Evolutionary conservation across 2,329 filamentous ascomycete genomes (phyloP), one percentile per base, ranked within the genome.

Genomic region (Fusarium cyanostomum): DNA sequence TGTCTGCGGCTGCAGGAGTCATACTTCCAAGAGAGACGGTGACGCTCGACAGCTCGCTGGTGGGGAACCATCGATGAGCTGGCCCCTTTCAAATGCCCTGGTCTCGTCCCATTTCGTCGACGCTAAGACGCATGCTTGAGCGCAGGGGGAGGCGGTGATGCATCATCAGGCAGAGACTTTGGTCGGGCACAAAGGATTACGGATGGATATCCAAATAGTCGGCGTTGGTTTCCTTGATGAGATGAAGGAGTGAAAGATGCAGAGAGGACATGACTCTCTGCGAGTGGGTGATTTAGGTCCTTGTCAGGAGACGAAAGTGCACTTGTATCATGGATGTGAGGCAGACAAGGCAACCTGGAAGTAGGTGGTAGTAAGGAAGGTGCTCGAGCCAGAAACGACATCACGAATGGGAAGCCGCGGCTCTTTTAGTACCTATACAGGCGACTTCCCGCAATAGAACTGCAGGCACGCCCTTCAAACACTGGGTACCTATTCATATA

Each of bases 1-100:
- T 56, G 56, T 38, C 64, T 70, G 62, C 56, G 64, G 60, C 66
- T 62, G 68, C 64, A 69, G 59, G 59, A 64, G 53, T 57, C 64
- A 68, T 69, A 52, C 41, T 67, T 44, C 50, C 39, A 48, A 60
- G 69, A 70, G 59, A 71, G 64, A 70, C 68, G 68, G 69, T 71
- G 69, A 71, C 69, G 69, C 67, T 71, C 33, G 51, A 56, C 45
- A 56, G 68, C 62, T 70, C 48, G 59, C 44, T 52, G 54, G 69
- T 71, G 69, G 69, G 61, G 69, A 69, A 69, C 57, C 42, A 69
- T 64, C 57, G 67, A 71, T 71, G 69, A 71, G 69, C 50, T 71
- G 69, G 69, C 69, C 65, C 69, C 69, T 70, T 62, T 69, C 52
- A 56, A 56, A 58, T 58, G 65, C 64, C 69, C 69, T 69, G 69